phyloP scores from a whole-genome alignment of 768 basidiomycete species.

The Boletus barrowsii region DNA sequence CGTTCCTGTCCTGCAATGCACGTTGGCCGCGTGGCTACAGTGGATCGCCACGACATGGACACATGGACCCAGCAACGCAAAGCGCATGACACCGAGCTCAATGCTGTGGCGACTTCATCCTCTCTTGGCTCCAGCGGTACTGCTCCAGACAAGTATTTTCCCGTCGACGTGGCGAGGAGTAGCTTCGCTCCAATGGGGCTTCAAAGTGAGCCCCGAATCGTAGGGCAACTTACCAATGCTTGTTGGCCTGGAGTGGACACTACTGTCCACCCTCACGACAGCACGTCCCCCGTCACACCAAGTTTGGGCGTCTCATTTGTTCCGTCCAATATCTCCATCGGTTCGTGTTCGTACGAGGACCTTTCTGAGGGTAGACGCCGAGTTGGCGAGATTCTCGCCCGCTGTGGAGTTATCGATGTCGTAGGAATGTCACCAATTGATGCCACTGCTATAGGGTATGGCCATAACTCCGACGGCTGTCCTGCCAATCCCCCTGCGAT shows the following conservation, averaged over 20 bases:
- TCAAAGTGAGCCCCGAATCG: background rate
- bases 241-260: background rate
- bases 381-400: slow-evolving; percentile 19
- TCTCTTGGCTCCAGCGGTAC: slow-evolving; percentile 8
- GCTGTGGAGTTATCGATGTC: slow-evolving; percentile 16
- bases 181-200: slow-evolving; percentile 4
- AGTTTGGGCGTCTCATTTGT: background rate
- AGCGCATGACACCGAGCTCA: slow-evolving; percentile 7
- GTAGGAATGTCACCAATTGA: background rate
- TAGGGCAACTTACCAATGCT: background rate
- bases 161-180: background rate
- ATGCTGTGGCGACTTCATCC: slow-evolving; percentile 8
- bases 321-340: background rate
- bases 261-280: background rate
- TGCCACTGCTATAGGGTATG: background rate
- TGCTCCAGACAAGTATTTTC: background rate
- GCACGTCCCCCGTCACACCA: slow-evolving; percentile 5
- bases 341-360: background rate
- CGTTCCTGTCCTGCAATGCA: slow-evolving; percentile 9
- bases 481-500: background rate
- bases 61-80: slow-evolving; percentile 18
- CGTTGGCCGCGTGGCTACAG: slow-evolving; percentile 17
- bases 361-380: slow-evolving; percentile 18
- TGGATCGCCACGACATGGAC: slow-evolving; percentile 25
- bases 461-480: background rate